Evolutionary conservation across 2,329 filamentous ascomycete species (phyloP), one percentile per base, ranked within the genome.

Genomic region (Epichloe scottii): DNA sequence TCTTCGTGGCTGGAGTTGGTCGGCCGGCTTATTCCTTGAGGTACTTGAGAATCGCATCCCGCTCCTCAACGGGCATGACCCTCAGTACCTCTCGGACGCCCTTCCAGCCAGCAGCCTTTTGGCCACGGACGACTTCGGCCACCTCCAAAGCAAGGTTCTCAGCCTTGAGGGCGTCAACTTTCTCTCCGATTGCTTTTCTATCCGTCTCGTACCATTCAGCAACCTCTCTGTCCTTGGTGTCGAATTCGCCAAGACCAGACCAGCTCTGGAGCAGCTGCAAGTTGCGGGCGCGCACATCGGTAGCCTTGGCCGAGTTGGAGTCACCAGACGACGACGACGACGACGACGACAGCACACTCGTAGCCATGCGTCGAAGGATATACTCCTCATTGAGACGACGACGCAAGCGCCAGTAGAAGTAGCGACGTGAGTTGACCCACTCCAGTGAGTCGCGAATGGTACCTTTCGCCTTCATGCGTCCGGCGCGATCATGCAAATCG

Each of bases 381-480:
- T 94, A 88, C 73, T 98, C 93, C 74, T 98, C 93, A 71, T 94
- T 97, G 66, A 98, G 78, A 72, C 93, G 83, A 66, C 93, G 87
- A 70, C 94, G 90, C 56, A 96, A 84, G 71, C 93, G 91, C 93
- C 94, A 98, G 85, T 97, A 98, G 78, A 98, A 97, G 87, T 93
- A 97, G 65, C 91, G 85, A 58, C 93, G 85, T 10, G 91, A 84
- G 61, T 95, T 86, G 66, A 81, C 77, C 93, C 91, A 97, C 63
- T 85, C 79, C 40, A 98, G 78, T 12, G 82, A 73, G 61, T 87
- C 80, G 56, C 93, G 89, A 62, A 98, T 95, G 52, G 86, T 84
- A 55, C 89, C 86, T 83, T 98, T 98, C 69, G 93, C 93, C 75
- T 95, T 82, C 93, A 98, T 98, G 71, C 93, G 89, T 53, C 90